Evolutionary conservation across 345 rosid species (phyloP).

Genomic region (Populus alba): DNA sequence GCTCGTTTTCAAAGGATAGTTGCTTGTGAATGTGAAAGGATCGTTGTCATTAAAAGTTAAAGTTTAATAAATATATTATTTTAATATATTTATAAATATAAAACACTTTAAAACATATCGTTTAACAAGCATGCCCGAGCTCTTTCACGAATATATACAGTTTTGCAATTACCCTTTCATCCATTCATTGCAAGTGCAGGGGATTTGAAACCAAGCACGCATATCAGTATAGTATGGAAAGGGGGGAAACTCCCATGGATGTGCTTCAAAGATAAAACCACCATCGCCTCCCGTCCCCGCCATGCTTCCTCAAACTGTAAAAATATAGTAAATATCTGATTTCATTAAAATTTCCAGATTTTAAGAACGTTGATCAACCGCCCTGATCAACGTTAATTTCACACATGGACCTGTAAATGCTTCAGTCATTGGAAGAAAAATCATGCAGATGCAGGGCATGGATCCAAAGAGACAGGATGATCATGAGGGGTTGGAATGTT

Average conservation of each 20-base stretch:
- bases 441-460: background rate
- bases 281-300: background rate
- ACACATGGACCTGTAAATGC: background rate
- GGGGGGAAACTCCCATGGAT: background rate
- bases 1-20: too few species aligned
- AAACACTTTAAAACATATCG: too few species aligned
- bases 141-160: too few species aligned
- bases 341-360: background rate
- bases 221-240: background rate
- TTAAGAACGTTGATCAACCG: background rate
- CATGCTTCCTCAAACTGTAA: background rate
- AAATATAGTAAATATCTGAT: background rate
- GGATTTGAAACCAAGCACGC: background rate
- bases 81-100: too few species aligned
- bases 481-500: background rate
- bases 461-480: background rate
- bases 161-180: background rate
- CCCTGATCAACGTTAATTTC: background rate
- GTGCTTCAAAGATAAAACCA: background rate
- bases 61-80: too few species aligned
- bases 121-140: too few species aligned
- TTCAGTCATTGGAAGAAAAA: background rate
- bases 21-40: too few species aligned
- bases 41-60: too few species aligned
- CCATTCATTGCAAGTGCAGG: background rate